Evolutionary conservation across 805 yeast species (phyloP), one percentile per base, ranked within the genome.

Genomic region (Yarrowia alimentaria): DNA sequence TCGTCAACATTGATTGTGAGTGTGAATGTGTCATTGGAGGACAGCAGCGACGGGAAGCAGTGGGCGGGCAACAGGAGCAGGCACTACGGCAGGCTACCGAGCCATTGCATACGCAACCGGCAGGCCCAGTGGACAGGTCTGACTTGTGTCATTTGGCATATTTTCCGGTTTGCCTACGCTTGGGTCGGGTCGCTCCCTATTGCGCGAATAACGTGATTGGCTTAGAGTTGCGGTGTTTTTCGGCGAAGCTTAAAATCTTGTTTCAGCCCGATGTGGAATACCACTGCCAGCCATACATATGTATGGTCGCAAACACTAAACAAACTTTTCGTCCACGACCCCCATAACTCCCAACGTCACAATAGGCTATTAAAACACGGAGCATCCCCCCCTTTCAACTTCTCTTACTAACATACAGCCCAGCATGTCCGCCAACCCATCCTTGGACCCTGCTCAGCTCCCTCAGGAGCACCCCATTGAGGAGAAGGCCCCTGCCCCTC

Each of bases 381-480:
- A 13, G 10, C n/a, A n/a, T n/a, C 19, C 28, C 22, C 47, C 33
- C 24, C 3, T 9, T n/a, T 9, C 9, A 9, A 3, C 17, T 18
- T 18, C 33, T 28, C 14, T 28, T 28, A 40, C 47, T 40, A 40
- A 40, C 47, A n/a, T 13, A 19, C 33, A 40, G 47, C 34, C 53
- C 34, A 51, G 40, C 53, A 51, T 48, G 43, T 31, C 53, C 43
- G 26, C 42, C 29, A 29, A 51, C 29, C 49, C 50, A 17, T 51
- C 55, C 26, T 25, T 51, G 38, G 54, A 51, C 30, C 40, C 54
- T 35, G 45, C 55, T 29, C 50, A 43, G 37, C 35, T 30, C 37
- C 37, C 50, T 22, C 50, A 43, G 28, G 37, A 43, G 50, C 53
- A 51, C 70, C 76, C 71, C 59, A 72, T 72, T 69, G 67, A 71